These are phyloP conservation scores for Penicillium sp. DNA, from an alignment of 2,329 filamentous ascomycete species.

Conservation along the genomic window DNA sequence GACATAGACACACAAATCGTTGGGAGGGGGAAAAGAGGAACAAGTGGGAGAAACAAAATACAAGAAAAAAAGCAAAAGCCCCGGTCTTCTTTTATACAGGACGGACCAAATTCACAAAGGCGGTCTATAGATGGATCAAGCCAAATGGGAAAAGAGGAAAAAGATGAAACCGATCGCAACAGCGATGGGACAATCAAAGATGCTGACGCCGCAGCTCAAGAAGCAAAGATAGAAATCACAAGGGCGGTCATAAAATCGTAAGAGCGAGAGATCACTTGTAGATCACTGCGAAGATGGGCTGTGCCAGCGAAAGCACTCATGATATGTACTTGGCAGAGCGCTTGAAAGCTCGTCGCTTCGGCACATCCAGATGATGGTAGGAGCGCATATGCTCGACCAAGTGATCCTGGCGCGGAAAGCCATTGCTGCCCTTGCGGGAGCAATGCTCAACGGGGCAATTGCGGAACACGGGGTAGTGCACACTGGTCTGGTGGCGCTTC, in stretches of 20 bases:
- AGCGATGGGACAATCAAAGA: background rate
- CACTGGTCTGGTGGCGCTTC: conserved; percentile 49
- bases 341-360: conserved; percentile 39
- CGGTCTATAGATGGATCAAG: too few species aligned
- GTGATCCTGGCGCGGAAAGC: conserved; percentile 58
- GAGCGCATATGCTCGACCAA: conserved; percentile 57
- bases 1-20: background rate
- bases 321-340: conserved; percentile 24
- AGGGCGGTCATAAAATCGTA: conserved; percentile 4
- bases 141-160: too few species aligned
- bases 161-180: too few species aligned
- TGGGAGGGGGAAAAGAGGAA: background rate
- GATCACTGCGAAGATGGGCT: too few species aligned
- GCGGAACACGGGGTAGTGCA: conserved; percentile 45
- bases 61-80: background rate
- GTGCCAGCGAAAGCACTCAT: too few species aligned
- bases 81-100: too few species aligned
- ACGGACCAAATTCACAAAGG: too few species aligned
- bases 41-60: background rate
- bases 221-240: background rate
- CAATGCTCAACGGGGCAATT: conserved; percentile 48
- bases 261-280: conserved; percentile 3
- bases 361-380: conserved; percentile 52
- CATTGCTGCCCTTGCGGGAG: conserved; percentile 46
- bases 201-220: too few species aligned